These are phyloP conservation scores for Colletotrichum paranaense DNA, from an alignment of 2,329 filamentous ascomycete genomes.

Conservation along the genomic window DNA sequence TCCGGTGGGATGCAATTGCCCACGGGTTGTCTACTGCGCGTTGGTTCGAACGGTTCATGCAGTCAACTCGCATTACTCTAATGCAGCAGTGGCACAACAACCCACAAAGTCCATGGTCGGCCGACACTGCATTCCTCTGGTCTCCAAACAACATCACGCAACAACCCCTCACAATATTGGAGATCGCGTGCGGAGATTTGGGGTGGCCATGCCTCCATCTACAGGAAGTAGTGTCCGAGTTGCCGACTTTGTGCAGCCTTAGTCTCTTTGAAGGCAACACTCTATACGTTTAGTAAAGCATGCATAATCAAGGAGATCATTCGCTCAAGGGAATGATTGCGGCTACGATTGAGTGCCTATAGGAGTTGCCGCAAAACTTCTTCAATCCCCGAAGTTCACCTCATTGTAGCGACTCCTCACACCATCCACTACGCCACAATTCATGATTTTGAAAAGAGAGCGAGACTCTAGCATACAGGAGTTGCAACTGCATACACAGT, in stretches of 20 bases:
- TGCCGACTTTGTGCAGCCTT: background rate
- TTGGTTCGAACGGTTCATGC: background rate
- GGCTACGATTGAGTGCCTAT: background rate
- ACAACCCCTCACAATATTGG: background rate
- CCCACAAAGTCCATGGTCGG: background rate
- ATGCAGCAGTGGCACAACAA: background rate
- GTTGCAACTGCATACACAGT: slow-evolving; percentile 29
- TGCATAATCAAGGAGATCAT: background rate
- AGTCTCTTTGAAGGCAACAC: background rate
- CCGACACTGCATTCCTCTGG: background rate
- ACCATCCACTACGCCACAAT: background rate
- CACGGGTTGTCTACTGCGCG: too few relatives aligned
- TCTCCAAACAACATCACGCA: background rate
- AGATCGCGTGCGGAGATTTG: background rate
- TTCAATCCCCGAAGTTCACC: background rate
- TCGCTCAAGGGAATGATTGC: background rate
- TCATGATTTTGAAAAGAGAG: background rate
- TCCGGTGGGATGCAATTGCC: background rate
- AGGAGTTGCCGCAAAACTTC: background rate
- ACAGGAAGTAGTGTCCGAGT: background rate
- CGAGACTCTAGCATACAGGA: background rate
- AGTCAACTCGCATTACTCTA: background rate
- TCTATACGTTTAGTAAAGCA: too few relatives aligned
- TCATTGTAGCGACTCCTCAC: background rate
- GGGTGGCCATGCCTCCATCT: background rate